phyloP scores from a whole-genome alignment of 768 basidiomycete species.

The Suillus occidentalis region DNA sequence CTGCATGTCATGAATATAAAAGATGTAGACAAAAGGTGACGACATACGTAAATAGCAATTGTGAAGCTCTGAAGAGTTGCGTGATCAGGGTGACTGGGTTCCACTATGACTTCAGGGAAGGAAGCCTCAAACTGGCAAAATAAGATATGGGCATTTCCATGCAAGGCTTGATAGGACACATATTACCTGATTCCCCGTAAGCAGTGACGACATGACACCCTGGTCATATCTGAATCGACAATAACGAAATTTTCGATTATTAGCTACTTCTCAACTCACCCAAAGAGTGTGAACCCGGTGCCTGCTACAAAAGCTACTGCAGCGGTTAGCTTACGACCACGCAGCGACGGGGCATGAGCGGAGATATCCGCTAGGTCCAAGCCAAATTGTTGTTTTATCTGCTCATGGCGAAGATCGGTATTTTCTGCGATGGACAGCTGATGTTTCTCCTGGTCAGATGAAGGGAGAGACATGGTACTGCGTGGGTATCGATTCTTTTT shows the following conservation, averaged over 20 bases:
- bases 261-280: slow-evolving; percentile 21
- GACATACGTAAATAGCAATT: slow-evolving; percentile 38
- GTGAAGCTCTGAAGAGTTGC: slow-evolving; percentile 40
- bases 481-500: neutral
- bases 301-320: slow-evolving; percentile 37
- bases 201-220: slow-evolving; percentile 42
- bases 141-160: neutral
- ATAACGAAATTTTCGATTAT: neutral
- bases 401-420: neutral
- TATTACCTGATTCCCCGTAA: slow-evolving; percentile 34
- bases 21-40: neutral
- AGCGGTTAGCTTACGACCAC: slow-evolving; percentile 22
- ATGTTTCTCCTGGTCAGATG: slow-evolving; percentile 2
- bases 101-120: slow-evolving; percentile 38
- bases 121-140: slow-evolving; percentile 34
- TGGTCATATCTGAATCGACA: slow-evolving; percentile 37
- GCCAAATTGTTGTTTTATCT: neutral
- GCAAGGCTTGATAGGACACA: neutral
- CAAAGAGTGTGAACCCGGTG: slow-evolving; percentile 39
- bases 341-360: slow-evolving; percentile 22
- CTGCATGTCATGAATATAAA: slow-evolving; percentile 19
- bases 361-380: slow-evolving; percentile 18
- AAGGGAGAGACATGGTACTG: slow-evolving; percentile 5
- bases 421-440: neutral
- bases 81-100: slow-evolving; percentile 25